Evolutionary conservation across 208 protist genomes (phyloP).

Genomic region (Trypanosoma melophagium): DNA sequence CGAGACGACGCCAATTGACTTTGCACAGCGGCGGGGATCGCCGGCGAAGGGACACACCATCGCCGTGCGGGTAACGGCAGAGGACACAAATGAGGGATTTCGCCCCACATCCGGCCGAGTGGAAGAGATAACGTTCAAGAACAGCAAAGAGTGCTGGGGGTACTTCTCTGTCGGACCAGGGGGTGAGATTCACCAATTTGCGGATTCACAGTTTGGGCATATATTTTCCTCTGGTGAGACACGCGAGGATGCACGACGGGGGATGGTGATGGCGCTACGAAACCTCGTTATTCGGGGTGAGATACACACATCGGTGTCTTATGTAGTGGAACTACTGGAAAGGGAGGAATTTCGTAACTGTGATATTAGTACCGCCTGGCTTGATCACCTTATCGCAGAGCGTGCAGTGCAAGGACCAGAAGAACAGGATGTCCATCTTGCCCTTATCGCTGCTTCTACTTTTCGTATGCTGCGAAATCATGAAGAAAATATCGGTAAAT

Average conservation of each 20-base stretch:
- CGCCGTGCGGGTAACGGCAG: conserved; percentile 96
- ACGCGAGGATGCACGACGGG: conserved; percentile 92
- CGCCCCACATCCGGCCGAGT: conserved; percentile 94
- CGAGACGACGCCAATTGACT: conserved; percentile 84
- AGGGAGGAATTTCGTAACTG: conserved; percentile 78
- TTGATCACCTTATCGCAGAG: conserved; percentile 79
- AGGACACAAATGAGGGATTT: conserved; percentile 97
- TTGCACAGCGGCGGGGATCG: conserved; percentile 51
- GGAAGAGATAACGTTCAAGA: conserved; percentile 95
- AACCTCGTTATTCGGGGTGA: conserved; percentile 95
- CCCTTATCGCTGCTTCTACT: conserved; percentile 72
- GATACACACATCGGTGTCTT: conserved; percentile 95
- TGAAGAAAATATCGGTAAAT: conserved; percentile 63
- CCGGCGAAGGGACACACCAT: conserved; percentile 93
- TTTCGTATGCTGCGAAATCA: conserved; percentile 52
- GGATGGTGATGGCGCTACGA: conserved; percentile 91
- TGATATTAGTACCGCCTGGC: conserved; percentile 83
- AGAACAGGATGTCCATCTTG: conserved; percentile 61
- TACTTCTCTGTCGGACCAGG: conserved; percentile 95
- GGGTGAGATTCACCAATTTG: conserved; percentile 92
- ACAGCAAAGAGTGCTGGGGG: conserved; percentile 96
- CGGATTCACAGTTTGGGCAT: conserved; percentile 98
- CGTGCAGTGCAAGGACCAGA: conserved; percentile 44
- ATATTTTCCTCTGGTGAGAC: conserved; percentile 94
- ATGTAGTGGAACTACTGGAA: conserved; percentile 90